Evolutionary conservation across 2,329 filamentous ascomycete species (phyloP).

Genomic region (Diplodia sapinea): DNA sequence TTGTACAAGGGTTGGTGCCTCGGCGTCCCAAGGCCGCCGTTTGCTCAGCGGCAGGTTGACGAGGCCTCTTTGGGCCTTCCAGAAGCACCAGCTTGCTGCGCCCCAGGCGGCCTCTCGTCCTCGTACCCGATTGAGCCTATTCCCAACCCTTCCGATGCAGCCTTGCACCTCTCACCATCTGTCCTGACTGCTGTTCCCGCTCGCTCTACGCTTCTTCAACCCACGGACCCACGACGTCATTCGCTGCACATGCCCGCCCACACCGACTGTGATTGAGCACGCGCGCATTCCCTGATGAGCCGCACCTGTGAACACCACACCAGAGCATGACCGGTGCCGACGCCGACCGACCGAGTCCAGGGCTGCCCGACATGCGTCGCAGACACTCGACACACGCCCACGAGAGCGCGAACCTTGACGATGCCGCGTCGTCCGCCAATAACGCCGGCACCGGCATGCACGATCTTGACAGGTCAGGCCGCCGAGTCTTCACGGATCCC

Average conservation of each 20-base stretch:
- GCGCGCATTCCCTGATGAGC: slow-evolving; percentile 16
- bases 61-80: slow-evolving; percentile 15
- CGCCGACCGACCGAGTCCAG: slow-evolving; percentile 34
- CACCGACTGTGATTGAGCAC: slow-evolving; percentile 6
- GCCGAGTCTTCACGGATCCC: slow-evolving; percentile 32
- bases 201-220: slow-evolving; percentile 8
- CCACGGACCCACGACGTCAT: slow-evolving; percentile 24
- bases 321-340: slow-evolving; percentile 41
- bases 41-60: slow-evolving; percentile 20
- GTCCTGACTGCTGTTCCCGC: not conserved
- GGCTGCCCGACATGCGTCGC: slow-evolving; percentile 39
- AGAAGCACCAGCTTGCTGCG: slow-evolving; percentile 26
- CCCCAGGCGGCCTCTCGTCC: slow-evolving; percentile 5
- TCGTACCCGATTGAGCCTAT: slow-evolving; percentile 9
- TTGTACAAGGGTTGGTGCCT: not conserved
- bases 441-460: slow-evolving; percentile 34
- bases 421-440: slow-evolving; percentile 10
- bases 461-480: slow-evolving; percentile 33
- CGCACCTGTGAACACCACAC: slow-evolving; percentile 25
- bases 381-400: slow-evolving; percentile 41
- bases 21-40: slow-evolving; percentile 7
- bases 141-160: slow-evolving; percentile 4
- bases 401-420: slow-evolving; percentile 35
- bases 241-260: not conserved
- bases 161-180: slow-evolving; percentile 7